Evolutionary conservation across 2,329 filamentous ascomycete species (phyloP).

Genomic region (Bipolaris sorokiniana): DNA sequence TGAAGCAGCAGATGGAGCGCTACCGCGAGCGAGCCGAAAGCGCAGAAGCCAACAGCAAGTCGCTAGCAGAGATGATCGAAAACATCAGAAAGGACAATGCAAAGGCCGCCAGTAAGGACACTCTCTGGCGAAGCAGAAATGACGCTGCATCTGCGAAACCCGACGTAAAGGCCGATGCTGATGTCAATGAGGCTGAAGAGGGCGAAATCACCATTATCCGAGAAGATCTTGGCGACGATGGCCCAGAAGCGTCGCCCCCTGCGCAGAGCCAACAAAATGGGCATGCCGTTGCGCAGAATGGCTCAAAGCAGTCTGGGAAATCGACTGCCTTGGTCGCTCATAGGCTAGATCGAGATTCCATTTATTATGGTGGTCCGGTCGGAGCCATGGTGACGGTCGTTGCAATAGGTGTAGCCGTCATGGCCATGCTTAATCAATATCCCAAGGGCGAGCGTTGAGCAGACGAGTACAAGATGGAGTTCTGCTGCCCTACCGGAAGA

Average conservation of each 20-base stretch:
- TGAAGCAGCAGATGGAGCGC: slow-evolving; percentile 78
- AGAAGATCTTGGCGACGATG: slow-evolving; percentile 38
- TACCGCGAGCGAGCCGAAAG: slow-evolving; percentile 79
- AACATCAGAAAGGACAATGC: slow-evolving; percentile 74
- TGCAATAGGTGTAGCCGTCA: slow-evolving; percentile 49
- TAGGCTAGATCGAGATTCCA: slow-evolving; percentile 35
- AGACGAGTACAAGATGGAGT: slow-evolving; percentile 1
- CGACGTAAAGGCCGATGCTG: slow-evolving; percentile 12
- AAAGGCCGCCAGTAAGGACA: slow-evolving; percentile 47
- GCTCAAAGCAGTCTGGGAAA: slow-evolving; percentile 27
- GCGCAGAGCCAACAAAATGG: slow-evolving; percentile 40
- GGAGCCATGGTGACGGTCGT: slow-evolving; percentile 50
- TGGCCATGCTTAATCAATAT: slow-evolving; percentile 53
- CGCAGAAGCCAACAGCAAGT: slow-evolving; percentile 80
- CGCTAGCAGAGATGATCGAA: slow-evolving; percentile 85
- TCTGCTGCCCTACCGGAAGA: slow-evolving; percentile 5
- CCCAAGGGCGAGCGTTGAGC: slow-evolving; percentile 54
- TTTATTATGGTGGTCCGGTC: slow-evolving; percentile 47
- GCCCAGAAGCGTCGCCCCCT: slow-evolving; percentile 26
- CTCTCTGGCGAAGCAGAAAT: slow-evolving; percentile 36
- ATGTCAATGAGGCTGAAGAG: slow-evolving; percentile 38
- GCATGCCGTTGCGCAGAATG: slow-evolving; percentile 31
- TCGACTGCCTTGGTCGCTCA: slow-evolving; percentile 37
- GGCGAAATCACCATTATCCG: slow-evolving; percentile 48
- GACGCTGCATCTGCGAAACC: slow-evolving; percentile 23